Percentiles rank a stretch among this genome's conserved stretches.
These are phyloP conservation scores for Colletotrichum chlorophyti DNA, from an alignment of 2,329 filamentous ascomycete genomes.

Conservation along the genomic window DNA sequence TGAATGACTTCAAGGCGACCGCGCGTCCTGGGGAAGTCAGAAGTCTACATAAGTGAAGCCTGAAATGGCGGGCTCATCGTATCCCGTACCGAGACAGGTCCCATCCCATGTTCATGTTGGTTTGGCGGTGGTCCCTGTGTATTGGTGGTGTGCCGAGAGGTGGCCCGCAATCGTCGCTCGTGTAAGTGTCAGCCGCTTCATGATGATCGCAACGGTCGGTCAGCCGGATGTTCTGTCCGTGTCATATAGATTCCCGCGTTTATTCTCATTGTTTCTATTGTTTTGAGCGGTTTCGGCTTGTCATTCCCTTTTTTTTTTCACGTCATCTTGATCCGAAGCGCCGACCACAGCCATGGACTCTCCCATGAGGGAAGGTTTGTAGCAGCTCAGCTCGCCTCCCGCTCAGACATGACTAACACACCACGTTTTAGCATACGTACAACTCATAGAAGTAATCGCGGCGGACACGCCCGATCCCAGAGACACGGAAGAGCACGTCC, in stretches of 20 bases:
- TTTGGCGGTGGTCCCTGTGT: neutral
- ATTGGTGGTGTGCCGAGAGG: slow-evolving; percentile 1
- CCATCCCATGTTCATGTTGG: neutral
- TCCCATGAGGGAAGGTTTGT: slow-evolving; percentile 29
- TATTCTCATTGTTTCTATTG: neutral
- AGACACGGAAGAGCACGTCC: slow-evolving; percentile 18
- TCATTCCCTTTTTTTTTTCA: neutral
- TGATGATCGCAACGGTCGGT: neutral
- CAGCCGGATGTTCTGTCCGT: neutral
- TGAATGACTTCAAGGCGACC: slow-evolving; percentile 18
- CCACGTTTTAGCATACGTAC: slow-evolving; percentile 22
- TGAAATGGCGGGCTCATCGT: neutral
- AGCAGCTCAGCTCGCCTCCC: neutral
- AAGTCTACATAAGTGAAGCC: neutral
- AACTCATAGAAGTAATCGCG: slow-evolving; percentile 28
- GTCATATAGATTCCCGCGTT: neutral
- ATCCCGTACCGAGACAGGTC: neutral
- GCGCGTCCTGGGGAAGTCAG: neutral
- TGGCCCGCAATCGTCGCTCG: slow-evolving; percentile 7
- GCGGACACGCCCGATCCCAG: slow-evolving; percentile 1
- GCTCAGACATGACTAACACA: neutral
- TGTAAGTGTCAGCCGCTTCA: slow-evolving; percentile 23
- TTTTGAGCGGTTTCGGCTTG: neutral
- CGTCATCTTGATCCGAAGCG: neutral
- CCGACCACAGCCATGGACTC: slow-evolving; percentile 27